Percentiles rank a stretch among this genome's conserved stretches.
These are phyloP conservation scores for Tephrocybe sp. DNA, from an alignment of 768 basidiomycete species.

Conservation along the genomic window DNA sequence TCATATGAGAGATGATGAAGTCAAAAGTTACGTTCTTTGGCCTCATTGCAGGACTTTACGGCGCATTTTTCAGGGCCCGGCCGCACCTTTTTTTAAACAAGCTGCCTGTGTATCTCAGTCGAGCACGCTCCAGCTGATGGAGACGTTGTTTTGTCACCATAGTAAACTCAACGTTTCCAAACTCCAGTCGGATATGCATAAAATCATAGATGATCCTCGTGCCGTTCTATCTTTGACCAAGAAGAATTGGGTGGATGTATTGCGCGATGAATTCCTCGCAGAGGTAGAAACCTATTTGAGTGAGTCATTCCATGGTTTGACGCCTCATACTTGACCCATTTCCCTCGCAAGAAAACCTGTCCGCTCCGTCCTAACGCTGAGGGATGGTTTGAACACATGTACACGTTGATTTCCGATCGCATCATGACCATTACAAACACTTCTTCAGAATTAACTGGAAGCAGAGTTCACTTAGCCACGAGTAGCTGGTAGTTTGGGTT, in stretches of 20 bases:
- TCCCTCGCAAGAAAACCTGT: no score
- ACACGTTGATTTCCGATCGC: no score
- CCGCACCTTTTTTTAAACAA: not conserved
- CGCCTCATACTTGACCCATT: no score
- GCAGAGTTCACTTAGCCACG: no score
- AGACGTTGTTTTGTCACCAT: not conserved
- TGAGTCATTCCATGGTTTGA: not conserved
- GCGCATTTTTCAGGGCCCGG: slow-evolving; percentile 12
- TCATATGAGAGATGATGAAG: slow-evolving; percentile 34
- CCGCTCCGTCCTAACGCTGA: no score
- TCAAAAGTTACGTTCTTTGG: slow-evolving; percentile 27
- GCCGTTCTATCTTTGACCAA: not conserved
- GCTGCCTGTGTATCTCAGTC: slow-evolving; percentile 1
- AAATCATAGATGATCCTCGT: not conserved
- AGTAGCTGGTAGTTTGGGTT: no score
- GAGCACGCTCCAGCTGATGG: slow-evolving; percentile 7
- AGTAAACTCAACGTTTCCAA: not conserved
- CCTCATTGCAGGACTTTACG: slow-evolving; percentile 28
- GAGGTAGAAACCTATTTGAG: not conserved
- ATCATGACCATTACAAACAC: no score
- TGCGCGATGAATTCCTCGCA: not conserved
- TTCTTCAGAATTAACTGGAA: no score
- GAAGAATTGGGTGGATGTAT: not conserved
- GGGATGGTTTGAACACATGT: no score
- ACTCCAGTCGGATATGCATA: not conserved